phyloP scores from a whole-genome alignment of 2,329 filamentous ascomycete genomes.

The Microdochium paspali region DNA sequence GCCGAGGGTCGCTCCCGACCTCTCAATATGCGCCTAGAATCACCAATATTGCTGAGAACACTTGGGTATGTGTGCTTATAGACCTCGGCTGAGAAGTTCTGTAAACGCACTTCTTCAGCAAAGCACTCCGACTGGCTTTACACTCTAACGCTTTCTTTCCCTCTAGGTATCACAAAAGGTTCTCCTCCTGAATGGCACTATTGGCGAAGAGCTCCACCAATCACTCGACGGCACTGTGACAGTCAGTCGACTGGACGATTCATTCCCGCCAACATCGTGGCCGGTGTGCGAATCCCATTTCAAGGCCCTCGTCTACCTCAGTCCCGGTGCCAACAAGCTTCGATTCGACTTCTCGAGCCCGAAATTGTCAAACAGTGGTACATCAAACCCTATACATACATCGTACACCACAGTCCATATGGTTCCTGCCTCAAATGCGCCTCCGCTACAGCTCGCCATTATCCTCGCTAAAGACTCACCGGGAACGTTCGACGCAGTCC shows the following conservation, averaged over 20 bases:
- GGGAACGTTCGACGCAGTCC: slow-evolving; percentile 73
- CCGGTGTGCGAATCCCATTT: slow-evolving; percentile 84
- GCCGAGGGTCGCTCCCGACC: slow-evolving; percentile 46
- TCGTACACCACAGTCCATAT: slow-evolving; percentile 80
- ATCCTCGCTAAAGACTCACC: slow-evolving; percentile 82
- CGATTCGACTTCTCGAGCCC: slow-evolving; percentile 82
- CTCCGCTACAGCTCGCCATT: slow-evolving; percentile 83
- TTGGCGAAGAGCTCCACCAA: slow-evolving; percentile 61
- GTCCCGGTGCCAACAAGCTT: slow-evolving; percentile 80
- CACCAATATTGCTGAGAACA: slow-evolving; percentile 68
- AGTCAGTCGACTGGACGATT: slow-evolving; percentile 74
- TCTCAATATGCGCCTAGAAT: slow-evolving; percentile 78
- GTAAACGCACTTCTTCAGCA: slow-evolving; percentile 3
- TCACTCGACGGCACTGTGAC: slow-evolving; percentile 71
- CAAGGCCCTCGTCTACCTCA: slow-evolving; percentile 84
- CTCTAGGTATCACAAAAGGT: slow-evolving; percentile 82
- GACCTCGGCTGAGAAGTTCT: not conserved
- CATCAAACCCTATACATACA: slow-evolving; percentile 62
- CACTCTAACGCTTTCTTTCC: slow-evolving; percentile 11
- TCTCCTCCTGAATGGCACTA: slow-evolving; percentile 69
- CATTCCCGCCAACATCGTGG: slow-evolving; percentile 75
- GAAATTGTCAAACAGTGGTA: slow-evolving; percentile 62
- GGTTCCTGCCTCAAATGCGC: slow-evolving; percentile 66
- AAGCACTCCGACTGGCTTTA: not conserved
- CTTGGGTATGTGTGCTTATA: slow-evolving; percentile 58